Conservation (phyloP, 805 yeast genomes). For the Hanseniaspora guilliermondii region DNA sequence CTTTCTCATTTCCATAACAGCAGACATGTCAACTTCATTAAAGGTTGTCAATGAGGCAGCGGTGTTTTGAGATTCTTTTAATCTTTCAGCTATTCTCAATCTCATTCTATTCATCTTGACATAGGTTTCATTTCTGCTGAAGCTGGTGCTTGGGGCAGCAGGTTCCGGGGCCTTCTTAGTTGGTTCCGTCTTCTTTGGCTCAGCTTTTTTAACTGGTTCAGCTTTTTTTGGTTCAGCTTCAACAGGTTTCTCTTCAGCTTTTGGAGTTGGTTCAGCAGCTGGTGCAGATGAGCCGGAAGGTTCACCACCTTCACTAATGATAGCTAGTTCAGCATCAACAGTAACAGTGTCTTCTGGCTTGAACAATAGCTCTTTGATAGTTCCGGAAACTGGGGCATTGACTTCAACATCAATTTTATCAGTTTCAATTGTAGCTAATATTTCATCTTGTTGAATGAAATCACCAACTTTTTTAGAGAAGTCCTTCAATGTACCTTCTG, state of each 20-base stretch:
- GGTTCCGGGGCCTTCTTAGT: slow-evolving; percentile 19
- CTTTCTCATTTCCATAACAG: slow-evolving; percentile 85
- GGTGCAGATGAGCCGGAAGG: slow-evolving; percentile 40
- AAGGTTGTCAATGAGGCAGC: slow-evolving; percentile 96
- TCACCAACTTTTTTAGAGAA: slow-evolving; percentile 73
- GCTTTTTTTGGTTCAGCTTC: slow-evolving; percentile 22
- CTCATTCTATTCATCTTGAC: slow-evolving; percentile 99
- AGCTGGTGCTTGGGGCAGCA: slow-evolving; percentile 28
- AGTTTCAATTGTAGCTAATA: slow-evolving; percentile 91
- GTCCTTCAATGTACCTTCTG: slow-evolving; percentile 83
- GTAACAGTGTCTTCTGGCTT: slow-evolving; percentile 82
- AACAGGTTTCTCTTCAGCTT: slow-evolving; percentile 21
- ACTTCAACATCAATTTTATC: slow-evolving; percentile 97
- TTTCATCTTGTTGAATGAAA: slow-evolving; percentile 72
- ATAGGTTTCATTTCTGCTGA: slow-evolving; percentile 76
- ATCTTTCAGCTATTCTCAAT: slow-evolving; percentile 94
- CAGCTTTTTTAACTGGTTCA: slow-evolving; percentile 28
- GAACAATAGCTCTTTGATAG: slow-evolving; percentile 69
- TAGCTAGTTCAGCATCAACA: slow-evolving; percentile 85
- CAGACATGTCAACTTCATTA: slow-evolving; percentile 95
- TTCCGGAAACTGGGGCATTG: slow-evolving; percentile 86
- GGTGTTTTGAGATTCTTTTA: slow-evolving; percentile 97
- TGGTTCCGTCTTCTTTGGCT: slow-evolving; percentile 19
- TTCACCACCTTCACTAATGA: slow-evolving; percentile 65
- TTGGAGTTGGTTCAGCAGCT: slow-evolving; percentile 36